Conservation (phyloP, 805 yeast species). For the Cyberlindnera bimundalis region DNA sequence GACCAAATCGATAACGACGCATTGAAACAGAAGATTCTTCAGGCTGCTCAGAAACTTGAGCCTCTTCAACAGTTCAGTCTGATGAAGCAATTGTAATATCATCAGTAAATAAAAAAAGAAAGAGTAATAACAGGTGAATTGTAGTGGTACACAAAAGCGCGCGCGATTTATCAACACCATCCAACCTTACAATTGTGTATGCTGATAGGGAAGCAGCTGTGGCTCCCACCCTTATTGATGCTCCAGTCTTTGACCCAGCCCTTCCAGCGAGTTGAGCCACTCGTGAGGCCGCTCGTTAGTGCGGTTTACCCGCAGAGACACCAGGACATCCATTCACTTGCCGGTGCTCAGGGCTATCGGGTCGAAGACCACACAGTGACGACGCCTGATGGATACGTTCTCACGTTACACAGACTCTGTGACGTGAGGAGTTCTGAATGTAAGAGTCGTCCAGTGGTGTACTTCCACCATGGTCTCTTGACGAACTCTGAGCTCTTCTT, state of each 20-base stretch:
- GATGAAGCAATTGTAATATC: slow-evolving; percentile 10
- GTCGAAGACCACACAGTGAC: slow-evolving; percentile 64
- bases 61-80: slow-evolving; percentile 21
- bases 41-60: slow-evolving; percentile 14
- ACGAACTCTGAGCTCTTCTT: slow-evolving; percentile 64
- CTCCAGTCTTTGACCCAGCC: too few species aligned
- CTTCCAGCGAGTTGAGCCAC: background rate
- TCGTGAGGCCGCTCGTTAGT: slow-evolving; percentile 4
- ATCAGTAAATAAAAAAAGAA: too few species aligned
- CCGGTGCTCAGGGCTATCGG: slow-evolving; percentile 52
- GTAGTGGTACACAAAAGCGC: too few species aligned
- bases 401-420: slow-evolving; percentile 60
- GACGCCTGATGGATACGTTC: slow-evolving; percentile 66
- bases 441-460: slow-evolving; percentile 44
- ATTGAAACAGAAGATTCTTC: slow-evolving; percentile 15
- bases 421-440: background rate
- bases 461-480: slow-evolving; percentile 79
- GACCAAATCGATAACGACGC: slow-evolving; percentile 18
- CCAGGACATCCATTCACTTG: slow-evolving; percentile 7
- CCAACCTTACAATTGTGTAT: too few species aligned
- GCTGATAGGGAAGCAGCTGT: too few species aligned
- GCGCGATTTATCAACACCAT: background rate
- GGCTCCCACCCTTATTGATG: too few species aligned
- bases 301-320: slow-evolving; percentile 7
- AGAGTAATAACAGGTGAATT: too few species aligned